Evolutionary conservation across 2,329 filamentous ascomycete species (phyloP).

Genomic region (Byssoonygena ceratinophila): DNA sequence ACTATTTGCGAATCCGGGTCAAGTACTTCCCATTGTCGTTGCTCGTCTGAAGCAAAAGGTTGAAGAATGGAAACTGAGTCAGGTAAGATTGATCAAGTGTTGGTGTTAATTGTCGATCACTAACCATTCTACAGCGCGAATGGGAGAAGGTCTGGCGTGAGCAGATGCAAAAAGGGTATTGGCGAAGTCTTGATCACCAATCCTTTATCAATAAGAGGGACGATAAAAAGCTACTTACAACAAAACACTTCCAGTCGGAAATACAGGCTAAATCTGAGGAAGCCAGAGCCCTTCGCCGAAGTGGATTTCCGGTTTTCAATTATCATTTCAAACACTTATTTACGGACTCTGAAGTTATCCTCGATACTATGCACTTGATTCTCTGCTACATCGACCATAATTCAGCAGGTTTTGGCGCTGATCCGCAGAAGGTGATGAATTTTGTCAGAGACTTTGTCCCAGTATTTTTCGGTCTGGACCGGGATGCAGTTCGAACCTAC

Average conservation of each 20-base stretch:
- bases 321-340: conserved; percentile 71
- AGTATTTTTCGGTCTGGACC: conserved; percentile 63
- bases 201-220: conserved; percentile 76
- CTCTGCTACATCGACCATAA: conserved; percentile 40
- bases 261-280: conserved; percentile 91
- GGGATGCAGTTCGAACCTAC: conserved; percentile 56
- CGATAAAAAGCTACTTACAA: conserved; percentile 84
- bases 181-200: conserved; percentile 94
- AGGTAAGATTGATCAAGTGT: conserved; percentile 32
- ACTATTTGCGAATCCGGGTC: conserved; percentile 72
- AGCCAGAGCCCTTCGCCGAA: conserved; percentile 60
- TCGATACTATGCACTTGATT: conserved; percentile 41
- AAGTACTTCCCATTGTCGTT: conserved; percentile 78
- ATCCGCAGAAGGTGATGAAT: conserved; percentile 62
- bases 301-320: conserved; percentile 49
- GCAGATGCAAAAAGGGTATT: conserved; percentile 88
- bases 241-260: conserved; percentile 79
- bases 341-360: conserved; percentile 56
- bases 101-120: background rate
- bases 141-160: conserved; percentile 99
- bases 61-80: conserved; percentile 94
- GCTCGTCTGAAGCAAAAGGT: conserved; percentile 88
- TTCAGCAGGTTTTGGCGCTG: conserved; percentile 43
- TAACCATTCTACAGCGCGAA: conserved; percentile 51
- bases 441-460: conserved; percentile 70